Conservation (phyloP, 306 rosid genomes). For the Lupinus albus region DNA sequence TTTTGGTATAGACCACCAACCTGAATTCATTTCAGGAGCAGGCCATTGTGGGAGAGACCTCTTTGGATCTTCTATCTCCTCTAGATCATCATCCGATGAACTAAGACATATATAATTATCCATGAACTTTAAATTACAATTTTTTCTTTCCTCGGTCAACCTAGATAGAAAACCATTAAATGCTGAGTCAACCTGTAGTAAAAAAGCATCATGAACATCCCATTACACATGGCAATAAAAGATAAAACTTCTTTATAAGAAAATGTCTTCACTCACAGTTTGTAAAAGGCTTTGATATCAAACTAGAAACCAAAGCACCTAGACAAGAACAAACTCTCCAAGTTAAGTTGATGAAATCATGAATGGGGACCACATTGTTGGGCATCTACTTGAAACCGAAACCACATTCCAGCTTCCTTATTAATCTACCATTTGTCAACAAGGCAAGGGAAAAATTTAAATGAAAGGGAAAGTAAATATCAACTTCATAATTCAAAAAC, state of each 20-base stretch:
- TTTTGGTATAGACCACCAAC: constrained; percentile 48
- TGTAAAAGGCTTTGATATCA: constrained; percentile 40
- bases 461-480: background rate
- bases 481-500: constrained; percentile 10
- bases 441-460: constrained; percentile 2
- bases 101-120: constrained; percentile 60
- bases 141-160: constrained; percentile 42
- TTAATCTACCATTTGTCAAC: constrained; percentile 37
- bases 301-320: constrained; percentile 54
- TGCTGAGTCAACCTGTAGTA: constrained; percentile 54
- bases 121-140: constrained; percentile 48
- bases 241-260: constrained; percentile 23
- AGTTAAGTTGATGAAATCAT: constrained; percentile 45
- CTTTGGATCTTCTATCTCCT: constrained; percentile 52
- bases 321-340: constrained; percentile 48
- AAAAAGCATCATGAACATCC: constrained; percentile 35
- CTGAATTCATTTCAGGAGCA: constrained; percentile 46
- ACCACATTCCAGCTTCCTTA: constrained; percentile 44
- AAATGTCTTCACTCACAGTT: constrained; percentile 46
- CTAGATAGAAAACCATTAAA: constrained; percentile 46
- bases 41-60: constrained; percentile 74
- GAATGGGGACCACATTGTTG: constrained; percentile 47
- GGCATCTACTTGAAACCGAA: constrained; percentile 48
- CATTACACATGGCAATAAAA: constrained; percentile 34
- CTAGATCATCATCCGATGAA: constrained; percentile 88